phyloP scores from a whole-genome alignment of 306 rosid species.

The Neltuma alba region DNA sequence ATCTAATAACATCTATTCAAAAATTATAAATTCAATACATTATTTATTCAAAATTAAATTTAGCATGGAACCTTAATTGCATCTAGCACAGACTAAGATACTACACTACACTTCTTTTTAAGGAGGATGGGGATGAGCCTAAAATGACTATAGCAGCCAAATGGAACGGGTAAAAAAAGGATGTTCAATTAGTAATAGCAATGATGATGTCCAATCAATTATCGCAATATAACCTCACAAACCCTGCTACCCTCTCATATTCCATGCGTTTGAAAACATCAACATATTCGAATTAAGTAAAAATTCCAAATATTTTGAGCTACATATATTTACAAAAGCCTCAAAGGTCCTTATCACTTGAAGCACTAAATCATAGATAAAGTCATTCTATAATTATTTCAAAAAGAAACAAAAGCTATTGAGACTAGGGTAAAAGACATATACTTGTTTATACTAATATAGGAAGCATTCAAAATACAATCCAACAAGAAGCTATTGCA shows the following conservation, averaged over 20 bases:
- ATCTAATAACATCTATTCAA: background rate
- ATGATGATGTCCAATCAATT: too few species aligned
- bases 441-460: background rate
- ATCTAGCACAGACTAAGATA: background rate
- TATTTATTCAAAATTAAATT: background rate
- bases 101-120: background rate
- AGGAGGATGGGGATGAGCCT: background rate
- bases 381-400: background rate
- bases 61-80: too few species aligned
- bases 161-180: background rate
- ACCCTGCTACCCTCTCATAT: background rate
- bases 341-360: background rate
- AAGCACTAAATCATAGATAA: background rate
- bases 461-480: background rate
- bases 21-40: background rate
- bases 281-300: background rate
- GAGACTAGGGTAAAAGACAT: background rate
- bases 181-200: too few species aligned
- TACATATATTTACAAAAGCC: background rate
- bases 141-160: too few species aligned
- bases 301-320: background rate
- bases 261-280: background rate
- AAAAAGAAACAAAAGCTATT: background rate
- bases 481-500: background rate
- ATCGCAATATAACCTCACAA: too few species aligned